A percentile compares a stretch with the other conserved stretches of the same genome.
Conservation (phyloP, 352 stramenopile species). For the Phytopythium chamaehyphon region DNA sequence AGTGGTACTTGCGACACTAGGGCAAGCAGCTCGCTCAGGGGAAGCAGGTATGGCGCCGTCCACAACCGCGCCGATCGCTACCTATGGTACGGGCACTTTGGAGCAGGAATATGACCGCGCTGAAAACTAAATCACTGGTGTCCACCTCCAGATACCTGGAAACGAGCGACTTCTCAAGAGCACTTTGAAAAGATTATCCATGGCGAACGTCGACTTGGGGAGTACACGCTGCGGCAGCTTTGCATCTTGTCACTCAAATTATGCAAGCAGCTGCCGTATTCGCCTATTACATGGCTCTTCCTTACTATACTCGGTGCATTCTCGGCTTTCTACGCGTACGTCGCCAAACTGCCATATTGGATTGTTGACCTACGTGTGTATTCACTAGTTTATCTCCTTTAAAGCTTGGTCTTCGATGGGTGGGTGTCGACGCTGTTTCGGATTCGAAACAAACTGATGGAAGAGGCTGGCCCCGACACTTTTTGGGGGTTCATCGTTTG, state of each 20-base stretch:
- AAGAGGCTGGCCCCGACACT: slow-evolving; percentile 51
- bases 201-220: slow-evolving; percentile 40
- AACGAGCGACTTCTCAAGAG: slow-evolving; percentile 53
- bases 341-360: no score
- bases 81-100: background rate
- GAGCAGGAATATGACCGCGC: background rate
- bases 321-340: slow-evolving; percentile 64
- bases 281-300: slow-evolving; percentile 79
- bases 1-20: background rate
- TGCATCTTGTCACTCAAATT: slow-evolving; percentile 54
- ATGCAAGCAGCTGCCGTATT: slow-evolving; percentile 80
- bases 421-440: slow-evolving; percentile 69
- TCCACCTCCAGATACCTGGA: slow-evolving; percentile 54
- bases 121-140: background rate
- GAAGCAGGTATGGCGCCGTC: background rate
- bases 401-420: slow-evolving; percentile 57
- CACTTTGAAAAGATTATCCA: slow-evolving; percentile 61
- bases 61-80: background rate
- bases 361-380: background rate
- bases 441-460: slow-evolving; percentile 48
- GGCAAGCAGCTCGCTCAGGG: background rate
- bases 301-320: slow-evolving; percentile 53
- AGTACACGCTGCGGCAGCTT: slow-evolving; percentile 46
- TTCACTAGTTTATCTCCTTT: background rate
- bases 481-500: slow-evolving; percentile 59